These are phyloP conservation scores for Aureobasidium sp. DNA, from an alignment of 2,329 filamentous ascomycete genomes.

Conservation along the genomic window DNA sequence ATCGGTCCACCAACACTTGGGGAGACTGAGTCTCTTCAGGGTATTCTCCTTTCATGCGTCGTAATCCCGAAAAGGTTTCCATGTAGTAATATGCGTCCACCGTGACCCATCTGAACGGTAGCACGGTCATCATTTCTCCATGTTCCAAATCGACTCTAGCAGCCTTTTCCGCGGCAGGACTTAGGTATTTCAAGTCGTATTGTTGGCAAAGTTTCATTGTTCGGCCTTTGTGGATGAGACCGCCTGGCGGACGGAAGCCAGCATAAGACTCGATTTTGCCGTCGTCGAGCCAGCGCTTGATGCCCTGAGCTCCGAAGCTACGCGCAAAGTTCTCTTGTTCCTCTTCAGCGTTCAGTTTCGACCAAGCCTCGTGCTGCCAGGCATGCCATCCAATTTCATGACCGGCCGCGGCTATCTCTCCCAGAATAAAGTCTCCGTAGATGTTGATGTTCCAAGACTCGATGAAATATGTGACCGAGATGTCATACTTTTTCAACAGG, in stretches of 20 bases:
- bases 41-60: slow-evolving; percentile 26
- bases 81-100: slow-evolving; percentile 32
- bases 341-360: slow-evolving; percentile 22
- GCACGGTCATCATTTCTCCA: too few relatives aligned
- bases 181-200: slow-evolving; percentile 27
- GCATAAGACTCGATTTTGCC: slow-evolving; percentile 23
- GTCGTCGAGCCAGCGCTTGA: too few relatives aligned
- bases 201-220: slow-evolving; percentile 27
- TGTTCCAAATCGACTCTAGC: slow-evolving; percentile 21
- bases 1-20: slow-evolving; percentile 21
- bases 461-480: slow-evolving; percentile 29
- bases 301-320: slow-evolving; percentile 24
- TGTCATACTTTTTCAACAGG: slow-evolving; percentile 24
- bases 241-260: slow-evolving; percentile 30
- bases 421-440: slow-evolving; percentile 23
- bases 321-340: slow-evolving; percentile 24
- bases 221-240: slow-evolving; percentile 26
- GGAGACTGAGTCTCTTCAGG: slow-evolving; percentile 20
- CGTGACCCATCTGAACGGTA: slow-evolving; percentile 24
- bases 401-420: slow-evolving; percentile 22
- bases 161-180: slow-evolving; percentile 28
- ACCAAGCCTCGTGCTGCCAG: slow-evolving; percentile 31
- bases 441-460: slow-evolving; percentile 28
- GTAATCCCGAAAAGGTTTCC: slow-evolving; percentile 25
- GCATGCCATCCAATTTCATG: slow-evolving; percentile 31